These are phyloP conservation scores for Apiospora koreana DNA, from an alignment of 2,329 filamentous ascomycete genomes.

Conservation along the genomic window DNA sequence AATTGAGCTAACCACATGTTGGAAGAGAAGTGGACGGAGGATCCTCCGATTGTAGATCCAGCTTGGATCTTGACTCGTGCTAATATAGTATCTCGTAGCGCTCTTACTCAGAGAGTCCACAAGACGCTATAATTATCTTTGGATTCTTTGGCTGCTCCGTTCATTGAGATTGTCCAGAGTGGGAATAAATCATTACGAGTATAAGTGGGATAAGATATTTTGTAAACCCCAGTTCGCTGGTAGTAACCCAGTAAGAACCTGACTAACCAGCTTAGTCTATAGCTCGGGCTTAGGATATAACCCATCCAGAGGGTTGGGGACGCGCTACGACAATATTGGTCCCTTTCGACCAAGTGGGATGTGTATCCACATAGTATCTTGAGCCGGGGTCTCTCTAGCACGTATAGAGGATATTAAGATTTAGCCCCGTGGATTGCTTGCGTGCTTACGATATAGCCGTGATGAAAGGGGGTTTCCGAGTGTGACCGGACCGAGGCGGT, in stretches of 20 bases:
- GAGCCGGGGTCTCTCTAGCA: neutral
- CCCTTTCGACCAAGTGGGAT: neutral
- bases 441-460: neutral
- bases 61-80: neutral
- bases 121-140: neutral
- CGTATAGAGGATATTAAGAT: neutral
- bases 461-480: neutral
- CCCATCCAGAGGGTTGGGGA: neutral
- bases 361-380: neutral
- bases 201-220: neutral
- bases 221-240: neutral
- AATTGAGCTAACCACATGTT: neutral
- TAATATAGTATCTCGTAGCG: neutral
- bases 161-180: neutral
- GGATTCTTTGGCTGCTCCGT: neutral
- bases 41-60: neutral
- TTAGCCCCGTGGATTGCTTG: neutral
- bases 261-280: neutral
- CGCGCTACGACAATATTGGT: neutral
- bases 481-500: conserved; percentile 1
- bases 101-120: neutral
- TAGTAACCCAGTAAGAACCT: neutral
- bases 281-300: neutral
- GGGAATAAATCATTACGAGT: neutral
- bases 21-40: neutral